Base-by-base conservation (phyloP, 805 yeast species). In the Suhomyces prunicola region DNA sequence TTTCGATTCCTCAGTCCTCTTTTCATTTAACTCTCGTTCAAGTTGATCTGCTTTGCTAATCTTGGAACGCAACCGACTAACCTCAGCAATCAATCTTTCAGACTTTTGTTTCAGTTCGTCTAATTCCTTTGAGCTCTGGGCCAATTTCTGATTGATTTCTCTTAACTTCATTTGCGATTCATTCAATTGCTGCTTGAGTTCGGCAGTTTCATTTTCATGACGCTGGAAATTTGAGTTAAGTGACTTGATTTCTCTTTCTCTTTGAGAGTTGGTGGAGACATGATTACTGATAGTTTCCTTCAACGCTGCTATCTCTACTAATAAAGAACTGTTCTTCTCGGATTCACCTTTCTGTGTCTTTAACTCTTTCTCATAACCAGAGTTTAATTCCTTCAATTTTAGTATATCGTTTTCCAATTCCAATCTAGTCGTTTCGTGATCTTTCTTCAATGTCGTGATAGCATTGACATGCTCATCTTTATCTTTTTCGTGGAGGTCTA, bases 41-140 rank as follows among this genome's bases (percentile, higher is more conserved):
- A 47, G 51, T 7, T 36, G 29, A 17, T 52, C 51, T 10, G 51
- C 46, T 44, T 47, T 47, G 7, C 44, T 19, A 6, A 55, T 44
- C 26, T 59, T 47, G 19, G 46, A n/a, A 46, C 54, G 52, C 36
- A 61, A 50, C 2, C 29, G 35, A 7, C 50, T 48, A 10, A 55
- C 48, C 47, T 61, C 59, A 8, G 23, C 57, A 41, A 56, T 58
- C 52, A 62, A 46, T 8, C 56, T 54, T 23, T 26, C 44, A 4
- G 56, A 29, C n/a, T 45, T 44, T 2, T 51, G 56, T 19, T 56
- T 53, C 27, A 50, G 48, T 29, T 50, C 40, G n/a, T 65, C 66
- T 40, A 67, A 60, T 17, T 65, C 68, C 44, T 56, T 62, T 15
- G 58, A 58, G 12, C 63, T 50, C 17, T 56, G 53, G 4, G 63